Base-by-base conservation (phyloP, 176 grass and related monocot genomes). In the Oryza glaberrima region DNA sequence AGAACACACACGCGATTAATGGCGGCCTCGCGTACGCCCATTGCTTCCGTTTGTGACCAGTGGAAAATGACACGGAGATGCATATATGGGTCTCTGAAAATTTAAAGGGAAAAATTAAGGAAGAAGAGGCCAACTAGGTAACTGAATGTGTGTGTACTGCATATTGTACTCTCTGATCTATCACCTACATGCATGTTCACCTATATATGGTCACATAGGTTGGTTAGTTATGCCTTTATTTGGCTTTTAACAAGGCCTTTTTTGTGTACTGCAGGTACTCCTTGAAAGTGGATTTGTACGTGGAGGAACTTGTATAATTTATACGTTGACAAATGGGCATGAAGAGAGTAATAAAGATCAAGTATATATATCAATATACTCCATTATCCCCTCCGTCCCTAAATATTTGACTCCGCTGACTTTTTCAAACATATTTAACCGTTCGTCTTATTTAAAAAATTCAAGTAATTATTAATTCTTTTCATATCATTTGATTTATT, bases 11-110 rank as follows among this genome's bases (percentile, higher is more conserved):
- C 17, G 63, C 12, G 15, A 10, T 45, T 8, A 32, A 15, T 61
- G 6, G 36, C 83, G 16, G 11, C 75, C 40, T 41, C 40, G 40
- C 40, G 7, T 41, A 41, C 40, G 40, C 8, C 40, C 40, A 41
- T 41, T 41, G 40, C 40, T 41, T 58, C 80, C 75, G 75, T 7
- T 7, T 36, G 16, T 36, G 0, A 63, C 5, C 71, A 49, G 88
- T 85, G 82, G 72, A 48, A 71, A 81, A 32, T 89, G 88, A 89
- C 87, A 85, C 15, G 12, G 82, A 70, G 40, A 41, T 41, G 40
- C 40, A 41, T 41, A 41, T 41, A 56, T n/a, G 19, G 20, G 19
- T 58, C 54, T 58, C 54, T 58, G 54, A 20, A 58, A 58, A 58
- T 58, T 58, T 58, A 6, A 56, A 56, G 12, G 51, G 16, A 12